Percentiles rank a stretch among this genome's conserved stretches.
phyloP scores from a whole-genome alignment of 345 rosid genomes.

The Noccaea caerulescens region DNA sequence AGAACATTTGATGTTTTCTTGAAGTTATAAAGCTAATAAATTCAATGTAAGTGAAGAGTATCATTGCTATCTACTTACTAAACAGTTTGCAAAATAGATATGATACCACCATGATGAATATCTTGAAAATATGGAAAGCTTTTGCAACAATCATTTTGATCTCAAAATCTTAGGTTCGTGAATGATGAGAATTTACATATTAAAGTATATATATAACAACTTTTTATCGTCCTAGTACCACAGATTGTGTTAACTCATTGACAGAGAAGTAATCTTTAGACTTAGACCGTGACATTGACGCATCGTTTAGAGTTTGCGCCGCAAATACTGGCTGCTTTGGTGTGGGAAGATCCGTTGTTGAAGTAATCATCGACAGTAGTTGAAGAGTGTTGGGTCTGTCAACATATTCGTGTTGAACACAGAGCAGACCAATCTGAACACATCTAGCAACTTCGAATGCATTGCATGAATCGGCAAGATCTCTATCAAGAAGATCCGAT shows the following conservation, averaged over 20 bases:
- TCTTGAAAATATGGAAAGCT: background rate
- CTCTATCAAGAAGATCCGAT: conserved; percentile 27
- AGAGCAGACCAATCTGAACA: conserved; percentile 39
- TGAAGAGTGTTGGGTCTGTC: conserved; percentile 39
- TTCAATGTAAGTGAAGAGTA: no score
- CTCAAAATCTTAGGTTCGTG: background rate
- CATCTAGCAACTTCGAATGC: conserved; percentile 36
- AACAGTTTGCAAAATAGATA: no score
- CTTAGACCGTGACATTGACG: conserved; percentile 7
- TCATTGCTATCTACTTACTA: no score
- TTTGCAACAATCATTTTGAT: background rate
- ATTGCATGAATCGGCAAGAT: conserved; percentile 28
- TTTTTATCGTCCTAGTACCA: conserved; percentile 36
- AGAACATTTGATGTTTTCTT: no score
- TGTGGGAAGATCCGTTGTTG: conserved; percentile 36
- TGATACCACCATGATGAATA: no score
- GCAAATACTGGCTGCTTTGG: conserved; percentile 41
- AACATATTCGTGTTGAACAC: conserved; percentile 37
- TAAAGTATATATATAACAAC: background rate
- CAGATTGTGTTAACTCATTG: conserved; percentile 41
- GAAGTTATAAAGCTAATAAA: no score
- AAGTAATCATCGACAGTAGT: conserved; percentile 34
- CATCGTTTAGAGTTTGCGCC: conserved; percentile 14
- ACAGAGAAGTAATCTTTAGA: conserved; percentile 19
- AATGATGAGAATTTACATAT: background rate